Evolutionary conservation across 2,329 filamentous ascomycete genomes (phyloP).

Genomic region (Penicillium sp.): DNA sequence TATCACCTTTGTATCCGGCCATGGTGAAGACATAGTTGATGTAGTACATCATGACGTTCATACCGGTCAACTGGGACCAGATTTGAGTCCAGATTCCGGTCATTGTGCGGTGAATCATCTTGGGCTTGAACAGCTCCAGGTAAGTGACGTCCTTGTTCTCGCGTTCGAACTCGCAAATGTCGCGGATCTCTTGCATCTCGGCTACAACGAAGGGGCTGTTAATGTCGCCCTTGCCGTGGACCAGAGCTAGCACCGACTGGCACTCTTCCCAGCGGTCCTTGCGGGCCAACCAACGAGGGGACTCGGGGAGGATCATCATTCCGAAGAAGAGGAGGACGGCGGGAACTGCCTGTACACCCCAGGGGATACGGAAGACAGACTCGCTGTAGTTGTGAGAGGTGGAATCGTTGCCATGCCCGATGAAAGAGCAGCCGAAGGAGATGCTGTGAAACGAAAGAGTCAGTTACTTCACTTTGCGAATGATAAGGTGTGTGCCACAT

Average conservation of each 20-base stretch:
- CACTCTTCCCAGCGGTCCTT: slow-evolving; percentile 59
- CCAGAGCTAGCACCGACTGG: slow-evolving; percentile 50
- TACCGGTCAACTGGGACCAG: slow-evolving; percentile 72
- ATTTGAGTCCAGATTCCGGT: slow-evolving; percentile 72
- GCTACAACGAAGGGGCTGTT: slow-evolving; percentile 63
- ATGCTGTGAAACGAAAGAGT: slow-evolving; percentile 41
- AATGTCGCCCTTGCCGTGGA: slow-evolving; percentile 65
- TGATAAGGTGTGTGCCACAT: slow-evolving; percentile 55
- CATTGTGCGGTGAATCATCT: slow-evolving; percentile 71
- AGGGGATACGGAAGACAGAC: slow-evolving; percentile 62
- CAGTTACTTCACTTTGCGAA: neutral
- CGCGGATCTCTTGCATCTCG: slow-evolving; percentile 70
- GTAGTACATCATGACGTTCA: slow-evolving; percentile 76
- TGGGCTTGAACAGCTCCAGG: slow-evolving; percentile 67
- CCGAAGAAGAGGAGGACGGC: slow-evolving; percentile 57
- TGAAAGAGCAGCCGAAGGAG: slow-evolving; percentile 15
- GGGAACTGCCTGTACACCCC: slow-evolving; percentile 64
- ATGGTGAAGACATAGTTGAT: slow-evolving; percentile 70
- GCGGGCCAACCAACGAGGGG: slow-evolving; percentile 62
- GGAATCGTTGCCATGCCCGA: slow-evolving; percentile 25
- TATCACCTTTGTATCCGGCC: slow-evolving; percentile 62
- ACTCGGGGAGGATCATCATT: slow-evolving; percentile 55
- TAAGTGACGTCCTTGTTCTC: slow-evolving; percentile 67
- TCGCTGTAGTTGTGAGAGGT: slow-evolving; percentile 32
- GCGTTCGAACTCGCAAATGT: slow-evolving; percentile 71